Conservation (phyloP, 176 grass and related monocot genomes). For the Chloris gayana region DNA sequence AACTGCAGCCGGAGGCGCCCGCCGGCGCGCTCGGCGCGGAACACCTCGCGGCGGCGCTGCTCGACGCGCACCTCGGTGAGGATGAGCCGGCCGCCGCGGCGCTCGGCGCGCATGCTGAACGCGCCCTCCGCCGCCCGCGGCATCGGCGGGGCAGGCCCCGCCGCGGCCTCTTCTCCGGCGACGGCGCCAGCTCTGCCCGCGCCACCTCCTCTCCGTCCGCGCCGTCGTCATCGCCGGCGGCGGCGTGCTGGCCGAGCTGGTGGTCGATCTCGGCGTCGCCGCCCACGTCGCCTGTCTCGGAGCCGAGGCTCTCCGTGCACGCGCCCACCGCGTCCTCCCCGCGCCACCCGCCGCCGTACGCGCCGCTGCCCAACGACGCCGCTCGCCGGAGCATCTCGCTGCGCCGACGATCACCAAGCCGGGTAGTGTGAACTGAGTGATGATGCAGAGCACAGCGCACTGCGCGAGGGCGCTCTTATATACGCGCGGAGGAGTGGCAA, state of each 20-base stretch:
- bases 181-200: neutral
- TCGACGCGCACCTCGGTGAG: slow-evolving; percentile 54
- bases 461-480: slow-evolving; percentile 8
- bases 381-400: slow-evolving; percentile 20
- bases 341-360: neutral
- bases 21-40: slow-evolving; percentile 55
- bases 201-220: slow-evolving; percentile 12
- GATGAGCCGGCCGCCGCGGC: slow-evolving; percentile 69
- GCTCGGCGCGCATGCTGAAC: slow-evolving; percentile 60
- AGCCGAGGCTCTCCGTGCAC: slow-evolving; percentile 81
- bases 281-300: slow-evolving; percentile 69
- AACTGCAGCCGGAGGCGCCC: slow-evolving; percentile 63
- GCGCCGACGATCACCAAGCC: too few relatives aligned
- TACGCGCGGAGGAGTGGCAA: neutral
- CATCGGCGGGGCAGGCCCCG: slow-evolving; percentile 49
- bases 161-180: slow-evolving; percentile 13
- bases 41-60: slow-evolving; percentile 37
- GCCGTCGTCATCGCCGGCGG: neutral
- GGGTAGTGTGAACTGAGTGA: neutral
- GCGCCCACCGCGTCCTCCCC: slow-evolving; percentile 7
- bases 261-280: slow-evolving; percentile 47
- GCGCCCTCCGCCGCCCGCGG: slow-evolving; percentile 35
- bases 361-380: neutral
- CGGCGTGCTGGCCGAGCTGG: neutral
- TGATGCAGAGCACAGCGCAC: neutral